Evolutionary conservation across 192 early-diverging fungal species (phyloP).

Genomic region (Coemansia erecta): DNA sequence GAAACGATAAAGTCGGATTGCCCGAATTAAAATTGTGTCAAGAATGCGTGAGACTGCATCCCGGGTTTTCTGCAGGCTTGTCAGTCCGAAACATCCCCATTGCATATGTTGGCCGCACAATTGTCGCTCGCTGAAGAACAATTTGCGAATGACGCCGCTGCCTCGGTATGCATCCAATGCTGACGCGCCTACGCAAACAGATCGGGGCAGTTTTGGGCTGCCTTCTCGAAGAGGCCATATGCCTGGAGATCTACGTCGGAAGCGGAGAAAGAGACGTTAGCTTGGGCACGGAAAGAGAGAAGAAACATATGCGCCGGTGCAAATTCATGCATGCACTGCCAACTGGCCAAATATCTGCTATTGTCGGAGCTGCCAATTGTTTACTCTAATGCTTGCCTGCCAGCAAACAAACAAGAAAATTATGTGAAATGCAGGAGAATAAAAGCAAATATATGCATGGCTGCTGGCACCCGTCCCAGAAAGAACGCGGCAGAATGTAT

Average conservation of each 20-base stretch:
- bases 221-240: conserved; percentile 47
- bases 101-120: too few relatives aligned
- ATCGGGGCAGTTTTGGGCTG: conserved; percentile 30
- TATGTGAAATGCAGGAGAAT: conserved; percentile 3
- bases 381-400: neutral
- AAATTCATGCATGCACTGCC: neutral
- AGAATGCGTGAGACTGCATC: neutral
- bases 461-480: neutral
- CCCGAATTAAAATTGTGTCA: too few relatives aligned
- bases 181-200: conserved; percentile 26
- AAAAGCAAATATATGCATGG: conserved; percentile 11
- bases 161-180: too few relatives aligned
- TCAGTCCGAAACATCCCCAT: too few relatives aligned
- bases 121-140: too few relatives aligned
- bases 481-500: neutral
- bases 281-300: neutral
- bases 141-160: too few relatives aligned
- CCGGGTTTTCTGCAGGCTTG: neutral
- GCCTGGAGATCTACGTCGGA: conserved; percentile 41
- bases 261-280: conserved; percentile 3
- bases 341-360: neutral
- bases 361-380: neutral
- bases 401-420: neutral
- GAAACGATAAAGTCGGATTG: neutral
- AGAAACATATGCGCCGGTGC: neutral